Evolutionary conservation across 176 grass and related monocot species (phyloP).

Genomic region (Oryza punctata): DNA sequence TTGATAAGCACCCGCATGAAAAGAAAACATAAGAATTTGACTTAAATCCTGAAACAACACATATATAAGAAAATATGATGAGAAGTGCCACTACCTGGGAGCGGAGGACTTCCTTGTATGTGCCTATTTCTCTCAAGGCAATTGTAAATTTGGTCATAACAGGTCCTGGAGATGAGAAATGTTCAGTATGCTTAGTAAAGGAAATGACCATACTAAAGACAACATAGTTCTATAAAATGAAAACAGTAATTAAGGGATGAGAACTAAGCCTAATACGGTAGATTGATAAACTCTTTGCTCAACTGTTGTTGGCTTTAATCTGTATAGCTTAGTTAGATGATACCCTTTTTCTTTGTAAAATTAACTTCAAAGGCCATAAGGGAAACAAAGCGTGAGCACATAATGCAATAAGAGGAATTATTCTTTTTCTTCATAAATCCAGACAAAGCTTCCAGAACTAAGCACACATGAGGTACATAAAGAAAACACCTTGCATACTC

Average conservation of each 20-base stretch:
- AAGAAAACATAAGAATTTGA: conserved; percentile 2
- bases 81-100: conserved; percentile 70
- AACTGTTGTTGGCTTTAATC: conserved; percentile 8
- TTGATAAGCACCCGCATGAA: background rate
- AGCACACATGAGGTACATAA: background rate
- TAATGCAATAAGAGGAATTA: conserved; percentile 7
- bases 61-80: conserved; percentile 26
- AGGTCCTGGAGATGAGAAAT: conserved; percentile 67
- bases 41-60: background rate
- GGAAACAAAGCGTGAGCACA: background rate
- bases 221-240: background rate
- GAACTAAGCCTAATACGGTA: background rate
- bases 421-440: background rate
- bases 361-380: conserved; percentile 6
- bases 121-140: conserved; percentile 97
- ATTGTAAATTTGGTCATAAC: conserved; percentile 96
- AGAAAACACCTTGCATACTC: conserved; percentile 13
- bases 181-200: conserved; percentile 34
- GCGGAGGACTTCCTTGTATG: conserved; percentile 93
- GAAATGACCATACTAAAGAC: conserved; percentile 16
- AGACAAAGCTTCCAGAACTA: conserved; percentile 28
- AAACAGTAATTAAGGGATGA: conserved; percentile 10
- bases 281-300: background rate
- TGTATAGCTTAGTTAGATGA: background rate
- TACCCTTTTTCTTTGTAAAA: conserved; percentile 3